Percentiles rank a stretch among this genome's conserved stretches.
Conservation (phyloP, 106 monocot genomes). For the Alisma plantagoaquatica region DNA sequence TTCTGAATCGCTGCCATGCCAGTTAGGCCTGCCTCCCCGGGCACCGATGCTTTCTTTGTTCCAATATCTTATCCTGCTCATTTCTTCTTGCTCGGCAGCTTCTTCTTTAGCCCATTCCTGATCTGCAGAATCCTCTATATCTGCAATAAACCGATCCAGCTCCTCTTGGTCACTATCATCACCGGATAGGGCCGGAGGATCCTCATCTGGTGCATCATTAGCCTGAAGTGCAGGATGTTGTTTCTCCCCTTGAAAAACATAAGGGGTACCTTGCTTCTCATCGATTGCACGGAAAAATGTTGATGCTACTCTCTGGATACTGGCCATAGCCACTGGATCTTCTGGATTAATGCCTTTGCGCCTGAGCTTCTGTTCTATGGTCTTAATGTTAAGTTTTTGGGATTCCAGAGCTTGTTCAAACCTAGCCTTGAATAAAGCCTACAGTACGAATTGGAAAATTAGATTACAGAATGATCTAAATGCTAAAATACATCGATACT, state of each 20-base stretch:
- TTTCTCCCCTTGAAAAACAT: conserved; percentile 50
- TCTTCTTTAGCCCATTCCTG: conserved; percentile 86
- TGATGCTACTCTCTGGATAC: conserved; percentile 88
- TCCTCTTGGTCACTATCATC: conserved; percentile 99
- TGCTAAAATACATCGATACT: neutral
- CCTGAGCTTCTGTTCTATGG: conserved; percentile 75
- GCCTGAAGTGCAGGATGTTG: conserved; percentile 12
- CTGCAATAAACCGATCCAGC: conserved; percentile 90
- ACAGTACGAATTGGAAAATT: conserved; percentile 3
- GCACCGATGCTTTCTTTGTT: conserved; percentile 32
- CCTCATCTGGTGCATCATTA: conserved; percentile 14
- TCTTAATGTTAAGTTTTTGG: conserved; percentile 95
- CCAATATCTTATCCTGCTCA: conserved; percentile 67
- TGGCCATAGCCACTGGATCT: conserved; percentile 94
- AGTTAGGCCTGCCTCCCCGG: conserved; percentile 25
- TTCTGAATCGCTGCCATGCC: conserved; percentile 21
- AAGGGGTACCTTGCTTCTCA: conserved; percentile 95
- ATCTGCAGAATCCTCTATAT: conserved; percentile 87
- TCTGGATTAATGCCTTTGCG: conserved; percentile 89
- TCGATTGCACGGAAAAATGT: conserved; percentile 98
- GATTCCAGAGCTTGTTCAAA: conserved; percentile 99
- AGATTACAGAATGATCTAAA: too few species aligned
- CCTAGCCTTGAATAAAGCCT: conserved; percentile 98
- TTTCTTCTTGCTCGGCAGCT: conserved; percentile 83
- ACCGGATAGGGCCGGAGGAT: conserved; percentile 18